Evolutionary conservation across 495 filamentous ascomycete genomes (phyloP).

Genomic region (Talaromyces liani): DNA sequence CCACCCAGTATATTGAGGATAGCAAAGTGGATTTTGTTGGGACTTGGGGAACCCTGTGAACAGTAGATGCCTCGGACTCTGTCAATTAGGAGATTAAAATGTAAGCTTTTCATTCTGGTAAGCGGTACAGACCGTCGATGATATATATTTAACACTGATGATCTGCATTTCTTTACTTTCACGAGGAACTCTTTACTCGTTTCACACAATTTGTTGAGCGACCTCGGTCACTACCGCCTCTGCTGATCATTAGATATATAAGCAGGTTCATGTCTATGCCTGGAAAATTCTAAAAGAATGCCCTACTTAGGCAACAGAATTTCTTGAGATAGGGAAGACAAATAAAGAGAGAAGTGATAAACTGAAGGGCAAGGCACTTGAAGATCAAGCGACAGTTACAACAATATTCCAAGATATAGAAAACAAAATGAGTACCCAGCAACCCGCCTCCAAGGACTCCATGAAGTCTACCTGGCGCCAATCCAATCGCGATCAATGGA

Average conservation of each 20-base stretch:
- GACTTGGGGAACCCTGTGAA: neutral
- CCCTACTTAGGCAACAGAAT: neutral
- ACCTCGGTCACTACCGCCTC: neutral
- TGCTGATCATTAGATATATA: neutral
- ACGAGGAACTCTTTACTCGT: neutral
- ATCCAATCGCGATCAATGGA: constrained; percentile 26
- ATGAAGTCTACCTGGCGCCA: constrained; percentile 38
- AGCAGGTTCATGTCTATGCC: neutral
- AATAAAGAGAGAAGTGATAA: neutral
- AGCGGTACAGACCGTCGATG: neutral
- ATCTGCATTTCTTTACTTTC: neutral
- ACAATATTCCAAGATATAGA: neutral
- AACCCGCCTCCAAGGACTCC: constrained; percentile 26
- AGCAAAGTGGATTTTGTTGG: neutral
- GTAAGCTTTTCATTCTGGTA: neutral
- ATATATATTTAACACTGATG: neutral
- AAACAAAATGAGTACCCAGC: neutral
- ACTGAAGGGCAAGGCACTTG: neutral
- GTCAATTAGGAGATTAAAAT: neutral
- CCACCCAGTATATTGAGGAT: neutral
- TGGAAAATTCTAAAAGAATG: neutral
- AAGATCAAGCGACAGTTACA: neutral
- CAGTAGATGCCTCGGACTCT: neutral
- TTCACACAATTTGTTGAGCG: neutral
- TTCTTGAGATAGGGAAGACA: neutral